A percentile compares a stretch with the other conserved stretches of the same genome.
These are phyloP conservation scores for Monilinia fructigena DNA, from an alignment of 2,329 filamentous ascomycete species.

Conservation along the genomic window DNA sequence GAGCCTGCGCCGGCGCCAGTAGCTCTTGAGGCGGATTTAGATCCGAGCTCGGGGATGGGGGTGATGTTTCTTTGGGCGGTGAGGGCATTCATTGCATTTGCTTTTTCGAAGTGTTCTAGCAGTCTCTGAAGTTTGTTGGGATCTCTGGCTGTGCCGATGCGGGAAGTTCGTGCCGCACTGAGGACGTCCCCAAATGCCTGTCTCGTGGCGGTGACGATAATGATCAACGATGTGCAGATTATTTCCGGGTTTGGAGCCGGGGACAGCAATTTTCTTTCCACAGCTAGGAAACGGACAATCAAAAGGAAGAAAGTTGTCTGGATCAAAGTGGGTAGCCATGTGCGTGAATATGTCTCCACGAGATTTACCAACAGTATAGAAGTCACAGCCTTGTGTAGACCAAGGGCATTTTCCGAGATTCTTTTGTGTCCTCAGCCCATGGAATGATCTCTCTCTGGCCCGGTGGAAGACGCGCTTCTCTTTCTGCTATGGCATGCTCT, in stretches of 20 bases:
- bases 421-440: constrained; percentile 2
- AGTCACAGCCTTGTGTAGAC: background rate
- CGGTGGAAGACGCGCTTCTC: constrained; percentile 1
- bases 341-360: background rate
- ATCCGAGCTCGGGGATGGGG: background rate
- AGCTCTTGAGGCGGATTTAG: background rate
- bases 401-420: constrained; percentile 1
- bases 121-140: background rate
- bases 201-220: constrained; percentile 10
- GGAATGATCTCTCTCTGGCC: background rate
- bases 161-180: background rate
- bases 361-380: background rate
- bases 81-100: constrained; percentile 1
- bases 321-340: background rate
- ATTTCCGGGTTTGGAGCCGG: background rate
- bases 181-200: constrained; percentile 1
- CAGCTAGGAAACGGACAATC: constrained; percentile 5
- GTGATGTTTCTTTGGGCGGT: background rate
- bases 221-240: background rate
- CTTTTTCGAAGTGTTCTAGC: constrained; percentile 4
- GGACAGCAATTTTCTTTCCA: background rate
- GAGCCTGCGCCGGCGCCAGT: background rate
- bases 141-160: background rate
- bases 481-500: constrained; percentile 4
- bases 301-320: background rate